Evolutionary conservation across 2,329 filamentous ascomycete genomes (phyloP).

Genomic region (Neofusicoccum parvum): DNA sequence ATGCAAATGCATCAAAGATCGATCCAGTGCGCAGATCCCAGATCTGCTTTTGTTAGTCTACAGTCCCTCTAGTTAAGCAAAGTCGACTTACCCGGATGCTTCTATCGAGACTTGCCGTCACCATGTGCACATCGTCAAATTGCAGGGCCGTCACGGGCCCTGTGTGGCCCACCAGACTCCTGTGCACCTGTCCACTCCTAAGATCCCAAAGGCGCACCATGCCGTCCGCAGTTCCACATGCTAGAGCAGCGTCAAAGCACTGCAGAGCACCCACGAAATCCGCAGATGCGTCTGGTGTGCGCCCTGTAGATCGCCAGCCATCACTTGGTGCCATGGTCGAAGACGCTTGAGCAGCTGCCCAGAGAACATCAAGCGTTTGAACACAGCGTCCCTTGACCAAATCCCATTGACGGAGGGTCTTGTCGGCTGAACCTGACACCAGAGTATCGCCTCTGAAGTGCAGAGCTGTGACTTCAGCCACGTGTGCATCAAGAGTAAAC

Average conservation of each 20-base stretch:
- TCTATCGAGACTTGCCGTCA: slow-evolving; percentile 89
- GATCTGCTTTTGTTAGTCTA: slow-evolving; percentile 63
- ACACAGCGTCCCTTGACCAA: slow-evolving; percentile 95
- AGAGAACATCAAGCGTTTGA: slow-evolving; percentile 95
- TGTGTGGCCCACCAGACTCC: slow-evolving; percentile 93
- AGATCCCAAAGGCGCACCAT: slow-evolving; percentile 98
- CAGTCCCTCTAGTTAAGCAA: slow-evolving; percentile 5
- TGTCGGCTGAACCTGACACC: slow-evolving; percentile 94
- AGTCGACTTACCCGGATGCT: slow-evolving; percentile 79
- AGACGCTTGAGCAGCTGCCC: slow-evolving; percentile 90
- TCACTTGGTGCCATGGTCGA: slow-evolving; percentile 63
- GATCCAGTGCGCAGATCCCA: slow-evolving; percentile 97
- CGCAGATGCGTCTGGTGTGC: slow-evolving; percentile 67
- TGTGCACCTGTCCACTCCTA: slow-evolving; percentile 92
- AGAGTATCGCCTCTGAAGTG: slow-evolving; percentile 88
- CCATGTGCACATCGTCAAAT: slow-evolving; percentile 93
- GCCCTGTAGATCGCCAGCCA: slow-evolving; percentile 74
- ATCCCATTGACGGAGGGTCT: slow-evolving; percentile 97
- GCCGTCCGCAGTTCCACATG: slow-evolving; percentile 94
- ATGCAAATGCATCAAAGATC: slow-evolving; percentile 94
- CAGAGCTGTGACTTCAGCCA: slow-evolving; percentile 91
- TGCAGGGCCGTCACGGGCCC: slow-evolving; percentile 92
- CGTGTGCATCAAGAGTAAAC: slow-evolving; percentile 85
- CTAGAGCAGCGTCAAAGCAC: slow-evolving; percentile 92
- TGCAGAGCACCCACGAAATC: slow-evolving; percentile 95